Conservation (phyloP, 441 rosid species). For the Breynia disticha region DNA sequence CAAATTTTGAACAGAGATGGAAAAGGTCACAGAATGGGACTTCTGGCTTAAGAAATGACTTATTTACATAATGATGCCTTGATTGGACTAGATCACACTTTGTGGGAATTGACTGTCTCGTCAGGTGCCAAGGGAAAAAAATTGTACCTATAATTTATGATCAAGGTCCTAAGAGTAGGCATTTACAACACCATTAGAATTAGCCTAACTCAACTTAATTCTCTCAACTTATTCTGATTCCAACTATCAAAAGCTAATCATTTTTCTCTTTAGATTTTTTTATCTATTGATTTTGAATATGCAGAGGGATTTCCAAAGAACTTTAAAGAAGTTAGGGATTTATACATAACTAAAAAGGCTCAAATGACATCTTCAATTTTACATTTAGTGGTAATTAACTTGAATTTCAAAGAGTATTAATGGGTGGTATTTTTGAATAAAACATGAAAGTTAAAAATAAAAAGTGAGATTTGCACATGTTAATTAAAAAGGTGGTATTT, state of each 20-base stretch:
- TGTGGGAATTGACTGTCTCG: slow-evolving; percentile 48
- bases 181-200: slow-evolving; percentile 41
- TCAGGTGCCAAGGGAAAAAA: slow-evolving; percentile 32
- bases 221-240: slow-evolving; percentile 19
- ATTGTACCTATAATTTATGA: slow-evolving; percentile 27
- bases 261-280: slow-evolving; percentile 31
- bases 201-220: slow-evolving; percentile 1
- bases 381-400: too few species aligned
- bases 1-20: slow-evolving; percentile 73
- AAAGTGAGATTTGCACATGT: too few species aligned
- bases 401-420: too few species aligned
- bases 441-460: too few species aligned
- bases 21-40: slow-evolving; percentile 54
- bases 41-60: slow-evolving; percentile 41
- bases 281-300: slow-evolving; percentile 71
- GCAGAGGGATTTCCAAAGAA: slow-evolving; percentile 56
- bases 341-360: too few species aligned
- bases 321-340: slow-evolving; percentile 40
- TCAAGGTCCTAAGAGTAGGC: slow-evolving; percentile 63
- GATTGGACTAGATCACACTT: slow-evolving; percentile 52
- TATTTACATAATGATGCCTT: slow-evolving; percentile 53
- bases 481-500: too few species aligned
- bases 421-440: too few species aligned
- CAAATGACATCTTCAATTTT: too few species aligned
- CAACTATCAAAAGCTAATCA: not conserved